These are phyloP conservation scores for Podosphaera xanthii DNA, from an alignment of 2,329 filamentous ascomycete species.

Conservation along the genomic window DNA sequence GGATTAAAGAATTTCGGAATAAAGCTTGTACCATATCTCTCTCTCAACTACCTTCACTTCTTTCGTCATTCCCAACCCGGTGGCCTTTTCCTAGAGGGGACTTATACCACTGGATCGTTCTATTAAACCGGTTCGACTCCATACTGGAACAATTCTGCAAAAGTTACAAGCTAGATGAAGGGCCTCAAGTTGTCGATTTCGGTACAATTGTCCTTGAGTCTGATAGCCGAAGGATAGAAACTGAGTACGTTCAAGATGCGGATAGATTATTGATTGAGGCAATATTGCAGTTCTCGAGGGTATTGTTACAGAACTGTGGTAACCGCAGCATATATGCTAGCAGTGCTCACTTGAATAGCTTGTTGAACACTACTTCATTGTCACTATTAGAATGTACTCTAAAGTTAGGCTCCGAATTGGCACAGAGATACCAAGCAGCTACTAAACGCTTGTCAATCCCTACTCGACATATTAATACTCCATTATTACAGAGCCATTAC, in stretches of 20 bases:
- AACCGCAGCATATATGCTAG: slow-evolving; percentile 93
- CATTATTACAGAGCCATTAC: slow-evolving; percentile 66
- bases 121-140: slow-evolving; percentile 80
- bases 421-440: slow-evolving; percentile 78
- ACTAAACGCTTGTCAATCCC: slow-evolving; percentile 50
- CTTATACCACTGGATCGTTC: slow-evolving; percentile 91
- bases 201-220: slow-evolving; percentile 28
- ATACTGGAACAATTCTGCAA: slow-evolving; percentile 64
- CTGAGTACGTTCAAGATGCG: slow-evolving; percentile 35
- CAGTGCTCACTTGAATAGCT: slow-evolving; percentile 67
- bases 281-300: slow-evolving; percentile 63
- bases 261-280: slow-evolving; percentile 61
- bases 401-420: slow-evolving; percentile 62
- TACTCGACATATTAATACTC: slow-evolving; percentile 42
- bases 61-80: slow-evolving; percentile 60
- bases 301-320: slow-evolving; percentile 82
- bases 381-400: slow-evolving; percentile 58
- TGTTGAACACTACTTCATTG: slow-evolving; percentile 71
- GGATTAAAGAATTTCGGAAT: slow-evolving; percentile 60
- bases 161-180: slow-evolving; percentile 57
- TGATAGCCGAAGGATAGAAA: slow-evolving; percentile 15
- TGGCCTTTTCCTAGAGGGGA: slow-evolving; percentile 95
- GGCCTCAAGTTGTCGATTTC: slow-evolving; percentile 63
- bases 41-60: slow-evolving; percentile 51
- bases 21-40: slow-evolving; percentile 45